Evolutionary conservation across 164 flowering plant genomes (phyloP).

Genomic region (Chimonanthus praecox): DNA sequence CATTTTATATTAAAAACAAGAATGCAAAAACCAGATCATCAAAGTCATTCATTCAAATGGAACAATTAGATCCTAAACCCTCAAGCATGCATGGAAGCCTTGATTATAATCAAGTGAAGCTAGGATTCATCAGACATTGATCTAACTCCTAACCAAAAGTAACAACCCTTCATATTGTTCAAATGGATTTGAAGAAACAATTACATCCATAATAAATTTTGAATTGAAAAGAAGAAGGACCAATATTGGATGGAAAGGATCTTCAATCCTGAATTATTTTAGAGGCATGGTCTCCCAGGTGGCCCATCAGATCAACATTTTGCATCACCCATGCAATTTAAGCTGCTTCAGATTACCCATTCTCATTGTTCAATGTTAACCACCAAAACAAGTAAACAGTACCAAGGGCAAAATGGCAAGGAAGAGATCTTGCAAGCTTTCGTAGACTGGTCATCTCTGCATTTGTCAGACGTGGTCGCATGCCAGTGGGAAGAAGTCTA

Average conservation of each 20-base stretch:
- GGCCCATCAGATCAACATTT: not conserved
- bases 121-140: not conserved
- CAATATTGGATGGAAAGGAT: not conserved
- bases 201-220: too few relatives aligned
- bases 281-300: not conserved
- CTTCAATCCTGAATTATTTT: not conserved
- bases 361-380: not conserved
- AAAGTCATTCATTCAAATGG: not conserved
- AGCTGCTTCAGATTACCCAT: not conserved
- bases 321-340: not conserved
- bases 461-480: slow-evolving; percentile 78
- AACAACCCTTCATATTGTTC: too few relatives aligned
- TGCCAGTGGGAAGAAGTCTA: slow-evolving; percentile 87
- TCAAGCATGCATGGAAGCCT: not conserved
- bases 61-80: not conserved
- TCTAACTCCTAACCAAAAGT: too few relatives aligned
- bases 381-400: slow-evolving; percentile 8
- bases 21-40: not conserved
- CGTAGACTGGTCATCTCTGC: slow-evolving; percentile 84
- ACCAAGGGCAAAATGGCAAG: slow-evolving; percentile 99
- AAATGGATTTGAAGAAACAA: too few relatives aligned
- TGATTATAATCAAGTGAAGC: not conserved
- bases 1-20: not conserved
- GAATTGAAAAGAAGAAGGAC: not conserved
- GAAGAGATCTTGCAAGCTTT: slow-evolving; percentile 80